Evolutionary conservation across 306 rosid genomes (phyloP), one percentile per base, ranked within the genome.

Genomic region (Cucumis cinereus): DNA sequence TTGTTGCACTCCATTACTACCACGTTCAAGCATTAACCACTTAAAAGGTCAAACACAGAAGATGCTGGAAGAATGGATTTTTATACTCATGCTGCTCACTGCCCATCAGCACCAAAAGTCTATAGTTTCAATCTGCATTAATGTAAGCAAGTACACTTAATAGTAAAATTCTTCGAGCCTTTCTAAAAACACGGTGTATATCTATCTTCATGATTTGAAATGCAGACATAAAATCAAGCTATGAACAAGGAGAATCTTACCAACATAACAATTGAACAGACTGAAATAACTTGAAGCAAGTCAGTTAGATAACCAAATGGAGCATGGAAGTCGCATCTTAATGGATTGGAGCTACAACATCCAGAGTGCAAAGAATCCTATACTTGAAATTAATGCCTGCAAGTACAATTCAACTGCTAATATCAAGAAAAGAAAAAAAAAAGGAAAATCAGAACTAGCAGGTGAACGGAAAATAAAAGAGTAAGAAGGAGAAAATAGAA

Each of bases 1-100:
- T 83, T 93, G 87, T 93, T 93, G 87, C 98, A 93, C 83, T 93
- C 98, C 98, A 93, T 93, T 70, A 23, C 22, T 72, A 83, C 26
- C 67, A 81, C 83, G 73, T 78, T 74, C 68, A 82, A 77, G 23
- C 36, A 68, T 74, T 43, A 81, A 69, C 72, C 75, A 57, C 80
- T 59, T 74, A 35, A 62, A 53, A 49, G 78, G 41, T 75, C 63
- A 15, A 62, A 59, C 74, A 71, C 23, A 71, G 79, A 77, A 35
- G 40, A 20, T n/a, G 63, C 75, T 62, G 24, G 49, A 23, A 64
- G 43, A 33, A 47, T 15, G 10, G 13, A 14, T 73, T 30, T 33
- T n/a, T 22, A 33, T n/a, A 56, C 53, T 53, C 66, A 20, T n/a
- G 17, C 41, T 50, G 43, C 43, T 23, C 50, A 36, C 52, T 10